A percentile compares a stretch with the other conserved stretches of the same genome.
These are phyloP conservation scores for Eucalyptus shirleyi DNA, from an alignment of 345 rosid species.

Conservation along the genomic window DNA sequence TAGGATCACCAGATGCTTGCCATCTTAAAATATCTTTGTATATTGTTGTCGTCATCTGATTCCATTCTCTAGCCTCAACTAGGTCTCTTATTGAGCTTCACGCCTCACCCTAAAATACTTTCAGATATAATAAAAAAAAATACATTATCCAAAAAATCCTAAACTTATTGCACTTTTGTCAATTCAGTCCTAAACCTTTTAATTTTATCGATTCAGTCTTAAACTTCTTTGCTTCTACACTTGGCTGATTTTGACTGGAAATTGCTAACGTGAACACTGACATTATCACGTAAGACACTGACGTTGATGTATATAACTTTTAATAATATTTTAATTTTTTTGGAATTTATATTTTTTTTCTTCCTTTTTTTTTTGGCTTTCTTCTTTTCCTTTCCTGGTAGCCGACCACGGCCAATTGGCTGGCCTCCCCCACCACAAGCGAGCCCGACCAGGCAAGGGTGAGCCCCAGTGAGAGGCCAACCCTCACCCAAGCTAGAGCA, in stretches of 20 bases:
- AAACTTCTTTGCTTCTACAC: accelerated
- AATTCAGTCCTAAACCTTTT: no score
- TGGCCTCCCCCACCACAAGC: accelerated
- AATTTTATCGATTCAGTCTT: no score
- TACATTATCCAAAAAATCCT: accelerated
- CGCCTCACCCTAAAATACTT: accelerated
- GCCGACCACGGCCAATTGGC: accelerated
- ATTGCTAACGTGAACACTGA: accelerated
- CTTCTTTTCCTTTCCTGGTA: no score
- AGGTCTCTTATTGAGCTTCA: no score
- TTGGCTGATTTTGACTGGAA: accelerated
- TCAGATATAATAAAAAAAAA: accelerated
- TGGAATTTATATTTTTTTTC: no score
- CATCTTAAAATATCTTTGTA: no score
- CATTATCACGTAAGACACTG: accelerated
- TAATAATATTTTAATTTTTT: no score
- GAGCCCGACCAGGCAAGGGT: accelerated
- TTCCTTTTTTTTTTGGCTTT: no score
- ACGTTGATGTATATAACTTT: accelerated
- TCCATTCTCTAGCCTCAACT: no score
- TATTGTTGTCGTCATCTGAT: no score
- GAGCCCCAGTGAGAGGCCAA: accelerated
- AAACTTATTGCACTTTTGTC: accelerated
- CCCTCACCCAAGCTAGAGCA: accelerated
- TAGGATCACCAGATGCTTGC: no score